Base-by-base conservation (phyloP, 805 yeast species). In the Cyberlindnera lachancei region DNA sequence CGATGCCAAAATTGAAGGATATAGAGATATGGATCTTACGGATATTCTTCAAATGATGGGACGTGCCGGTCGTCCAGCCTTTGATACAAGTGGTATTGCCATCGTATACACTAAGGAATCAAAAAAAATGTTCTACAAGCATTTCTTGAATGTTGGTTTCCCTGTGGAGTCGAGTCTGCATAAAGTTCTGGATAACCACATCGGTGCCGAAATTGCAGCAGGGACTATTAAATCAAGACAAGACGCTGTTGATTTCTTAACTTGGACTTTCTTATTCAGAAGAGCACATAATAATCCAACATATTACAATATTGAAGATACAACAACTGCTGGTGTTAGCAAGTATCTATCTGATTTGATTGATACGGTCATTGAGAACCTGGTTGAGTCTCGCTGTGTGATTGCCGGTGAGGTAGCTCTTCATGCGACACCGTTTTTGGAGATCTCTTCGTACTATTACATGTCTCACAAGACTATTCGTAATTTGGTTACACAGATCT, bases 41-140 rank as follows among this genome's bases (percentile, higher is more conserved):
- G 99, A 92, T 59, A 95, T 92, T 27, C 78, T 94, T 36, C 99
- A 92, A 63, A 92, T 92, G 53, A 92, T 92, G 65, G 99, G 99
- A 46, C 82, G 99, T 63, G 98, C 98, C 14, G 99, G 99, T 58
- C 77, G 99, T 59, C 99, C 99, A 1, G 97, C 94, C 44, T 92
- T 76, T 55, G 95, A 92, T 43, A 75, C 75, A 29, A 79, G 73
- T 52, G 99, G 98, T 65, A 84, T 86, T 8, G 97, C 97, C 59
- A 78, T 87, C 24, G 67, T 94, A 19, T 79, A 90, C 53, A 92
- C 98, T 0, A 68, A 92, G 0, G 68, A 70, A 36, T 96, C 90
- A 41, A 66, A 75, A 32, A 61, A 92, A 27, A 90, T 84, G 52
- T 95, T 87, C 50, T 92, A 90, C 52, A 73, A 92, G 17, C 78